Conservation (phyloP, 78 protist genomes). For the Speleostelium caveatum region DNA sequence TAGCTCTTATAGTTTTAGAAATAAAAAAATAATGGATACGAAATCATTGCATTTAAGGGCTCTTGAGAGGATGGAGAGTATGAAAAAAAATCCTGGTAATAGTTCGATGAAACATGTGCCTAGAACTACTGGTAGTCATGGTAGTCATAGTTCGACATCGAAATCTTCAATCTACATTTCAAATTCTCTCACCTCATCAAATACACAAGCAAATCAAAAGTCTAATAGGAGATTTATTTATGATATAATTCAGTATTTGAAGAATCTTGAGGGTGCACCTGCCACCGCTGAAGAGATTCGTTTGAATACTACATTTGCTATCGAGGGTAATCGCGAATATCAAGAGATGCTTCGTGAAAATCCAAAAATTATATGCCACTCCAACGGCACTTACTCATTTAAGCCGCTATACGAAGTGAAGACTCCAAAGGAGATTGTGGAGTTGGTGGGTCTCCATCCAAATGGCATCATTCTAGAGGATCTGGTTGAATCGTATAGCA, state of each 20-base stretch:
- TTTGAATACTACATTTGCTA: neutral
- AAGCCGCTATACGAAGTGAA: slow-evolving; percentile 41
- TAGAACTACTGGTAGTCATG: no score
- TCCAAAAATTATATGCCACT: slow-evolving; percentile 12
- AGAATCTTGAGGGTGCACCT: slow-evolving; percentile 18
- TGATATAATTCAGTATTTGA: slow-evolving; percentile 35
- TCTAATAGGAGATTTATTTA: slow-evolving; percentile 17
- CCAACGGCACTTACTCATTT: neutral
- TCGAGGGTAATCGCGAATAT: slow-evolving; percentile 17
- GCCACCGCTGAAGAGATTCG: slow-evolving; percentile 14
- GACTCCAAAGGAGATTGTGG: slow-evolving; percentile 14
- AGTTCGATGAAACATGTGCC: no score
- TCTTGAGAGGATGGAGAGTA: neutral
- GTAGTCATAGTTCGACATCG: neutral
- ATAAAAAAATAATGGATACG: no score
- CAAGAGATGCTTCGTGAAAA: slow-evolving; percentile 15
- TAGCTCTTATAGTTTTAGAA: no score
- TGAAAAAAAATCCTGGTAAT: no score
- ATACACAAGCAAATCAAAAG: slow-evolving; percentile 10
- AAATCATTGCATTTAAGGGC: slow-evolving; percentile 20
- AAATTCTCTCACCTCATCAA: neutral
- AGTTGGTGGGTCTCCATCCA: neutral
- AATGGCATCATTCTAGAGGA: slow-evolving; percentile 34
- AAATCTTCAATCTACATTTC: slow-evolving; percentile 26
- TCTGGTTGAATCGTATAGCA: slow-evolving; percentile 25